A percentile compares a stretch with the other conserved stretches of the same genome.
phyloP scores from a whole-genome alignment of 2,329 filamentous ascomycete species.

The Conoideocrella luteorostrata region DNA sequence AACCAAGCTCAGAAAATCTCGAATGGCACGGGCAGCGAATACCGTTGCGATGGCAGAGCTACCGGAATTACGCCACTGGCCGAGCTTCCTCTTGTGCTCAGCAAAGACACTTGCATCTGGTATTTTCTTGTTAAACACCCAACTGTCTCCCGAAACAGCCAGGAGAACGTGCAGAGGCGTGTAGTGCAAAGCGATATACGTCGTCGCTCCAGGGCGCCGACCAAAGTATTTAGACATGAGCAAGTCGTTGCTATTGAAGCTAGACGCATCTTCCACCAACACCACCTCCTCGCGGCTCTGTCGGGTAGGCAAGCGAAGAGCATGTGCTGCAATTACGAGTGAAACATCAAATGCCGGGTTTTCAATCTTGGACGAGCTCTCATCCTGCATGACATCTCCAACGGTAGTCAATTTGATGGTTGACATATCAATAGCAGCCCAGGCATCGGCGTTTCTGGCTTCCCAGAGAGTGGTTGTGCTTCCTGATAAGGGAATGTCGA shows the following conservation, averaged over 20 bases:
- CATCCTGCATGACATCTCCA: constrained; percentile 24
- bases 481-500: constrained; percentile 41
- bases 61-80: constrained; percentile 38
- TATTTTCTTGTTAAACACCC: constrained; percentile 51
- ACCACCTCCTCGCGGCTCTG: constrained; percentile 20
- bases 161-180: constrained; percentile 53
- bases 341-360: constrained; percentile 32
- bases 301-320: constrained; percentile 31
- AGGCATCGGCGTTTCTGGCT: constrained; percentile 36
- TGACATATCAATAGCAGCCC: constrained; percentile 32
- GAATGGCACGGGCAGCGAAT: constrained; percentile 47
- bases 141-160: constrained; percentile 51
- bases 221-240: constrained; percentile 37
- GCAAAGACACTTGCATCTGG: constrained; percentile 35
- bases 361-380: constrained; percentile 28
- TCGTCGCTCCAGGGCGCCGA: constrained; percentile 38
- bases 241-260: constrained; percentile 17
- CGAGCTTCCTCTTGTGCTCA: constrained; percentile 40
- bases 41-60: constrained; percentile 38
- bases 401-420: constrained; percentile 20
- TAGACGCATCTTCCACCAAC: constrained; percentile 16
- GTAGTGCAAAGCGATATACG: constrained; percentile 50
- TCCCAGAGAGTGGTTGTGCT: constrained; percentile 43
- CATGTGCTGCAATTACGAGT: constrained; percentile 33
- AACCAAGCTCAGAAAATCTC: constrained; percentile 31